Base-by-base conservation (phyloP, 305 asterid species). In the Fraxinus nigra region DNA sequence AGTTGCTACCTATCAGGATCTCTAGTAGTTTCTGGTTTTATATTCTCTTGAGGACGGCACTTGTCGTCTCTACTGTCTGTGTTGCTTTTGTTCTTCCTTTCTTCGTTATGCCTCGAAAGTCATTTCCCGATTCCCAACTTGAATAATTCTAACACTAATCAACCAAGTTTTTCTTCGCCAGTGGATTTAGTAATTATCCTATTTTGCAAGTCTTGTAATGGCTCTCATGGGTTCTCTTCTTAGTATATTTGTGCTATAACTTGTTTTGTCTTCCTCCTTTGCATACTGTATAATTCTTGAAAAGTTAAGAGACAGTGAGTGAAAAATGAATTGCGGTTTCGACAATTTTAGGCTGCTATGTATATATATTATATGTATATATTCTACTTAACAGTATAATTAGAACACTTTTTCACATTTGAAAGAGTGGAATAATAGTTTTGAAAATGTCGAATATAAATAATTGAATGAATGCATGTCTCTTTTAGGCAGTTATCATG, bases 141-240 rank as follows among this genome's bases (percentile, higher is more conserved):
- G 26, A n/a, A 6, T 6, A 56, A 56, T 14, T 1, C 22, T 14
- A 54, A n/a, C 18, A 4, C 10, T 56, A 56, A 6, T 56, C 20
- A 1, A 18, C 67, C 26, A 56, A 56, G 20, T 48, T 14, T 13
- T 48, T 48, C 22, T 5, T n/a, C 65, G 7, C 9, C 56, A 51
- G 20, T 30, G 20, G 40, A 69, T 28, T 28, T 10, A 40, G 2
- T 14, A 59, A 8, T 4, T 24, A 34, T 20, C 22, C n/a, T 76
- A 32, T 46, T n/a, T 81, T 85, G 81, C 90, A 92, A 93, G 93
- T 84, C 91, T 91, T 75, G 84, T 91, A 89, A 91, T 90, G 94
- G 90, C 94, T 84, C 83, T 92, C 85, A 86, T 89, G 76, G 97
- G 93, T 46, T 92, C 96, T 61, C 87, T 90, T 82, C 87, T 91